Evolutionary conservation across 805 yeast species (phyloP).

Genomic region (Kazachstania bromeliacearum): DNA sequence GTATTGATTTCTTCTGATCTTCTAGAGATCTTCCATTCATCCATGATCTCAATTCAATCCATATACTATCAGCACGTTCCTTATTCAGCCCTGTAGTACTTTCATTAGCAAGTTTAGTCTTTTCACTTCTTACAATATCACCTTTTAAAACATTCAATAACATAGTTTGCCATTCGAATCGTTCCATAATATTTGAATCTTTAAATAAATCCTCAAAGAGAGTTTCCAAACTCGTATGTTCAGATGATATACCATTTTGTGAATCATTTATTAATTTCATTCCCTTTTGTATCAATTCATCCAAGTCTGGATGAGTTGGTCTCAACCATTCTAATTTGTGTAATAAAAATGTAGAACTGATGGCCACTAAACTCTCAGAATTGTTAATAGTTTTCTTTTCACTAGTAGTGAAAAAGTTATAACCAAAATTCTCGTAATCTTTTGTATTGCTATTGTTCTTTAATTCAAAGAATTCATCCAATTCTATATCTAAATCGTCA

Average conservation of each 20-base stretch:
- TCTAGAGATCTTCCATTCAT: constrained; percentile 72
- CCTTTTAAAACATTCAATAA: constrained; percentile 84
- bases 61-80: constrained; percentile 40
- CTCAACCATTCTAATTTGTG: constrained; percentile 25
- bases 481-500: constrained; percentile 13
- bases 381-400: constrained; percentile 7
- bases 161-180: constrained; percentile 96
- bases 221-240: constrained; percentile 2
- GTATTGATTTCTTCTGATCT: constrained; percentile 63
- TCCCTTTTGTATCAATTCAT: neutral
- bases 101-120: constrained; percentile 58
- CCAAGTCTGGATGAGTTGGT: constrained; percentile 10
- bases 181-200: constrained; percentile 46
- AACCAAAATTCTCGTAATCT: constrained; percentile 7
- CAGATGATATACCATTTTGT: neutral
- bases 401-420: constrained; percentile 1
- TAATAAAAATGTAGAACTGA: constrained; percentile 22
- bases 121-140: constrained; percentile 86
- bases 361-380: constrained; percentile 10
- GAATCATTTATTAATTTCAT: neutral
- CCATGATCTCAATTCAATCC: constrained; percentile 84
- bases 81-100: constrained; percentile 21
- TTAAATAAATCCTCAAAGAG: constrained; percentile 15
- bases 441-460: constrained; percentile 15
- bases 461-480: constrained; percentile 9